Conservation (phyloP, 169 alveolate species). For the Plasmodium blacklocki region DNA sequence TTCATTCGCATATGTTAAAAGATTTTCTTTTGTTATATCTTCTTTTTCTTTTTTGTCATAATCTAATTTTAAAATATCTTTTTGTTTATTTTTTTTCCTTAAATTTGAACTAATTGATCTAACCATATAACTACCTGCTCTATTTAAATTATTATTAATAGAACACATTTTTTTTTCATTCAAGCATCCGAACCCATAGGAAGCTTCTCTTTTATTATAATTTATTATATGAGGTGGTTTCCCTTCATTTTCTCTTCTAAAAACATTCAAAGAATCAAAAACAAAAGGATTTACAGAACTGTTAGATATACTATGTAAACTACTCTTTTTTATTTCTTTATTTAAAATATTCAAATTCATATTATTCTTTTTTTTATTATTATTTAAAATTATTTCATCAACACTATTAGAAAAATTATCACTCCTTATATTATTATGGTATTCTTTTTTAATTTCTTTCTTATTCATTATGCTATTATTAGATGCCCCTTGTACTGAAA, state of each 20-base stretch:
- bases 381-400: neutral
- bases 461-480: neutral
- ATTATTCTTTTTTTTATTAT: neutral
- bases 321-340: constrained; percentile 6
- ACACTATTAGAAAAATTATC: neutral
- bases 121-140: constrained; percentile 36
- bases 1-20: constrained; percentile 67
- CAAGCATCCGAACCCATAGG: constrained; percentile 5
- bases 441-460: neutral
- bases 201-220: constrained; percentile 22
- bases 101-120: constrained; percentile 70
- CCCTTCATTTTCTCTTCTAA: constrained; percentile 6
- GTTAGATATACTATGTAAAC: neutral
- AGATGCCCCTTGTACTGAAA: too few relatives aligned
- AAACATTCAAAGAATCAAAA: neutral
- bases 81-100: constrained; percentile 36
- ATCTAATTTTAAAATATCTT: constrained; percentile 32
- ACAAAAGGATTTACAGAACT: neutral
- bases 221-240: neutral
- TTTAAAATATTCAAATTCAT: neutral
- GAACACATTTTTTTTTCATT: constrained; percentile 12
- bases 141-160: constrained; percentile 7
- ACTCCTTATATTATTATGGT: neutral
- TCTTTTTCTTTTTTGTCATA: constrained; percentile 72
- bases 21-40: constrained; percentile 70